Evolutionary conservation across 352 stramenopile genomes (phyloP), one percentile per base, ranked within the genome.

Genomic region (Ochromonadaceae sp.): DNA sequence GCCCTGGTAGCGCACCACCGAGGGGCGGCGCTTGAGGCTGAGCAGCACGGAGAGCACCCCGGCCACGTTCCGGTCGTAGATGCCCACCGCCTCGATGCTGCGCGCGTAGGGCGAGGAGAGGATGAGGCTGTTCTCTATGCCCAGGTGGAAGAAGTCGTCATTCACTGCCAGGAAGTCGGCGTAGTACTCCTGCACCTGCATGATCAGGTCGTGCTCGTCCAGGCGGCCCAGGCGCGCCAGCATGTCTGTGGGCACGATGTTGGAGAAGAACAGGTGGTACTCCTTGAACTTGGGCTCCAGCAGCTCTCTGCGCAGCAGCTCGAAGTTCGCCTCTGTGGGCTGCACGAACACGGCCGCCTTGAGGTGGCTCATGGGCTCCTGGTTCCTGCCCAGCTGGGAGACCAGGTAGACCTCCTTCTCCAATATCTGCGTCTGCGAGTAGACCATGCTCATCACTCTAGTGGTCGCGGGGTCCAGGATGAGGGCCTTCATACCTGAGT

Each of bases 251-350:
- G 88, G 77, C 40, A 97, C 59, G 61, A 98, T 95, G 60, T 96
- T 97, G 36, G 85, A 90, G 76, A 99, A 98, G 74, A 97, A 99
- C 50, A 99, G 80, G 75, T 98, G 91, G 77, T 99, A 99, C 76
- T 97, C 88, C 1, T 81, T 78, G 73, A 95, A 99, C 66, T 95
- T 90, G 28, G 92, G 91, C 44, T 78, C 73, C 62, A 85, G 81
- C 15, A 99, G 76, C 76, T 98, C 93, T 17, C 78, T 72, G 39
- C 77, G 80, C 26, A 98, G 76, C 41, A 93, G 71, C 67, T 92
- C 86, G 31, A 97, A 71, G 68, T 95, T 96, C 1, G 70, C 73
- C 35, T 84, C 70, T 14, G 87, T 98, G 0, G 92, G 90, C 20
- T 90, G 88, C 35, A 96, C 70, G 56, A 96, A 96, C 36, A 89